Conservation (phyloP, 1,284 basidiomycete genomes). For the Cutaneotrichosporon sp. region DNA sequence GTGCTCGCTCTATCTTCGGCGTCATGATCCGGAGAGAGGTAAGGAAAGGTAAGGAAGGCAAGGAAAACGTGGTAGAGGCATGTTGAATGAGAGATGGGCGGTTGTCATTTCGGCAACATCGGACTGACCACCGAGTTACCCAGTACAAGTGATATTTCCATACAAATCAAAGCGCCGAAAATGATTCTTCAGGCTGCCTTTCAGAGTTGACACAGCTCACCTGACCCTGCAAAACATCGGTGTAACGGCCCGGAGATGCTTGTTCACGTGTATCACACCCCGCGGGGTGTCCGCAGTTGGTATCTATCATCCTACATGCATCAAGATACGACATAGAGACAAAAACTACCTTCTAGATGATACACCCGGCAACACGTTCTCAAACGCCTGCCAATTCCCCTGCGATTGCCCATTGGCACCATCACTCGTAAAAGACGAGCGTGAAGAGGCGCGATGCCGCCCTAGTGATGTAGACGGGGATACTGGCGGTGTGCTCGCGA, state of each 20-base stretch:
- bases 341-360: conserved; percentile 10
- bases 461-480: conserved; percentile 1
- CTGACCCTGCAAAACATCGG: not conserved
- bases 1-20: not conserved
- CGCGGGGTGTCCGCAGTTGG: not conserved
- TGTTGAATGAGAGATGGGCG: too few relatives aligned
- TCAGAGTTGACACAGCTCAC: not conserved
- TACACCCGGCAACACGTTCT: conserved; percentile 2
- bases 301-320: not conserved
- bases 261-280: not conserved
- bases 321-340: not conserved
- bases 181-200: not conserved
- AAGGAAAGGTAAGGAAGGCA: not conserved
- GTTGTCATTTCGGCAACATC: not conserved
- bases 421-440: conserved; percentile 1
- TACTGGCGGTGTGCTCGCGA: conserved; percentile 44
- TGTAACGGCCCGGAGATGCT: not conserved
- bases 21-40: not conserved
- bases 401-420: not conserved
- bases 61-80: not conserved
- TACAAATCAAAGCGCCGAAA: not conserved
- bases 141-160: not conserved
- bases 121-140: not conserved
- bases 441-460: conserved; percentile 1
- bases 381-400: not conserved